Percentiles rank a stretch among this genome's conserved stretches.
Conservation (phyloP, 2,329 filamentous ascomycete species). For the Simplicillium aogashimaense region DNA sequence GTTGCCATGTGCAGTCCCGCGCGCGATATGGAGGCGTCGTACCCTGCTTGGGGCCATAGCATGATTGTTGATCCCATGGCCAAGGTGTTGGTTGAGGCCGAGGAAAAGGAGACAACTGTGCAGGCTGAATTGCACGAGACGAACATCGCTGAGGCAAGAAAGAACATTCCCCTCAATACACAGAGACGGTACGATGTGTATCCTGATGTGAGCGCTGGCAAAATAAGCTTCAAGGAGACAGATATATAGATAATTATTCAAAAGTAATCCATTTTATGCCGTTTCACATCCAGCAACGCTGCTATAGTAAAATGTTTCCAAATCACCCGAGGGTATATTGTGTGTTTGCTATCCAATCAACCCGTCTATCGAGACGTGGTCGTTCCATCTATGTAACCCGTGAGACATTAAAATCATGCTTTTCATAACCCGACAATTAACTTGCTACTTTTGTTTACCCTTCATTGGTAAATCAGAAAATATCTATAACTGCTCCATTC, state of each 20-base stretch:
- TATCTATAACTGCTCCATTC: neutral
- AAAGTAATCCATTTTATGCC: too few relatives aligned
- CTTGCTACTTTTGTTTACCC: slow-evolving; percentile 2
- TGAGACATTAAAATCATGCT: too few relatives aligned
- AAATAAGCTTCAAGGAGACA: slow-evolving; percentile 25
- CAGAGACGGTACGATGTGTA: slow-evolving; percentile 95
- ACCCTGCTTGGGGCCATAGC: slow-evolving; percentile 89
- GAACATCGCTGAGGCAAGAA: slow-evolving; percentile 65
- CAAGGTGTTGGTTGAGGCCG: slow-evolving; percentile 67
- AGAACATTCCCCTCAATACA: slow-evolving; percentile 70
- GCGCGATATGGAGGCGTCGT: slow-evolving; percentile 63
- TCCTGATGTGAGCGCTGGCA: slow-evolving; percentile 68
- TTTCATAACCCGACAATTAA: neutral
- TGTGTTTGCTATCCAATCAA: too few relatives aligned
- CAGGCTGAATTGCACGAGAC: slow-evolving; percentile 60
- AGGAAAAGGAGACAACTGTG: slow-evolving; percentile 67
- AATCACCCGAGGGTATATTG: too few relatives aligned
- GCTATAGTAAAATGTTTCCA: too few relatives aligned
- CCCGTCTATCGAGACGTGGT: too few relatives aligned
- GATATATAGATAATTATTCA: slow-evolving; percentile 4
- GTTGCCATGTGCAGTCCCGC: slow-evolving; percentile 89
- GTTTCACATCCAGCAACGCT: too few relatives aligned
- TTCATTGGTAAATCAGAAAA: neutral
- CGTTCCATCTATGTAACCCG: too few relatives aligned
- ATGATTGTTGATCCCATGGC: slow-evolving; percentile 84